Base-by-base conservation (phyloP, 208 protist species). In the Leishmania braziliensis region DNA sequence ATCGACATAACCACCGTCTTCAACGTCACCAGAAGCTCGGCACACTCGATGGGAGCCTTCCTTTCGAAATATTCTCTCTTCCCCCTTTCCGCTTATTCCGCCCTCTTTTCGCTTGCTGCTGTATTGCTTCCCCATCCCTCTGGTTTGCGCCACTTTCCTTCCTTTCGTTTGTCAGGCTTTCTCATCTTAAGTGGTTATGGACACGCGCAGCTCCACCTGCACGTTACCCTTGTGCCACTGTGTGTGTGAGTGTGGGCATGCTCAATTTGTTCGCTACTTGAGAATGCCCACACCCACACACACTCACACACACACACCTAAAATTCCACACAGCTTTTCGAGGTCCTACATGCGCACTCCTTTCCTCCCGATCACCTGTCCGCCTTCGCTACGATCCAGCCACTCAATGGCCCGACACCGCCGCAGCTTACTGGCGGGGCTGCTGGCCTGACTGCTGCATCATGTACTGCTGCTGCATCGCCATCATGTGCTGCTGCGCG, bases 401-500 rank as follows among this genome's bases (percentile, higher is more conserved):
- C 20, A 60, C 54, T 10, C 33, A 69, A 4, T 71, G 65, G 12
- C 20, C 0, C 66, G 8, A 12, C 54, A 77, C n/a, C 36, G 46
- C 26, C 63, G 50, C 48, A 2, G 3, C 60, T 84, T 81, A 80
- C 82, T 90, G 81, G 69, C 80, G 86, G 14, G 78, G 89, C 80
- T 88, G 86, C 80, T 90, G 89, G 74, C 70, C 83, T 18, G 79
- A 33, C 75, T 83, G 83, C 86, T 80, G 88, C 82, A 91, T 87
- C 78, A 88, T 88, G 84, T 92, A 91, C 65, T 86, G 85, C 80
- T 91, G 88, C 80, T 90, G 89, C 88, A 91, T 88, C 12, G 81
- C 81, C 78, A 85, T 84, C 87, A 93, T 91, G 89, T 92, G 92
- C 82, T 93, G 90, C 88, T 93, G 92, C 43, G 90, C 85, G 85